Conservation (phyloP, 2,329 filamentous ascomycete genomes). For the Teratosphaeria nubilosa region DNA sequence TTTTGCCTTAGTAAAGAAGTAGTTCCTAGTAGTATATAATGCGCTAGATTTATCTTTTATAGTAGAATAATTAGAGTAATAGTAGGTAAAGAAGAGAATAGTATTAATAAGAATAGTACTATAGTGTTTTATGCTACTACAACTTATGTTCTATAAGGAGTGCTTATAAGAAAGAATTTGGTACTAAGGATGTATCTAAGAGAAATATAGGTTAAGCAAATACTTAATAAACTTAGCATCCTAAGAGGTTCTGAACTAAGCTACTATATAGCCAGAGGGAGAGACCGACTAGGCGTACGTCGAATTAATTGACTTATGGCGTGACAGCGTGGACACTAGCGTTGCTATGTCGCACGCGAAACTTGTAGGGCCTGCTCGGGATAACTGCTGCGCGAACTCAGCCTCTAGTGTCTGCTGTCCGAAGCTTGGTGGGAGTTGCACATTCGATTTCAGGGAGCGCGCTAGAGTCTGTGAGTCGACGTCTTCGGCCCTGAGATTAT, state of each 20-base stretch:
- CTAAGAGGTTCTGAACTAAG: conserved; percentile 24
- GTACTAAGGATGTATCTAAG: conserved; percentile 65
- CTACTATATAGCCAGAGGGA: conserved; percentile 2
- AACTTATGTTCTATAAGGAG: conserved; percentile 56
- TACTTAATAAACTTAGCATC: conserved; percentile 27
- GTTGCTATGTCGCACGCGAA: conserved; percentile 3
- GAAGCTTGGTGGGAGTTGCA: conserved; percentile 25
- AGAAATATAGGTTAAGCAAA: conserved; percentile 25
- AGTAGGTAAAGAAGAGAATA: conserved; percentile 25
- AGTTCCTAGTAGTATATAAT: conserved; percentile 57
- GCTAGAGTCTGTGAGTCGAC: conserved; percentile 31
- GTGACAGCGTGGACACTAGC: conserved; percentile 6
- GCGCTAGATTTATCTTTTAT: conserved; percentile 54
- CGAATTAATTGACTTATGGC: conserved; percentile 10
- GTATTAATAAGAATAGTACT: conserved; percentile 39
- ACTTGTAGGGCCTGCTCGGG: conserved; percentile 9
- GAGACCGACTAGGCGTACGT: conserved; percentile 2
- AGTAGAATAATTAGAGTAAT: conserved; percentile 49
- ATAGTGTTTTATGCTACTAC: conserved; percentile 54
- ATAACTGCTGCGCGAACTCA: conserved; percentile 21
- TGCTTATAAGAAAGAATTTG: conserved; percentile 62
- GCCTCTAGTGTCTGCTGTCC: conserved; percentile 23
- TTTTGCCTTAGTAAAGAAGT: conserved; percentile 62
- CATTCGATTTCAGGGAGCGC: conserved; percentile 30
- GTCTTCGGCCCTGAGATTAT: conserved; percentile 32